phyloP scores from a whole-genome alignment of 352 stramenopile genomes.

The Phytophthora fragariae region DNA sequence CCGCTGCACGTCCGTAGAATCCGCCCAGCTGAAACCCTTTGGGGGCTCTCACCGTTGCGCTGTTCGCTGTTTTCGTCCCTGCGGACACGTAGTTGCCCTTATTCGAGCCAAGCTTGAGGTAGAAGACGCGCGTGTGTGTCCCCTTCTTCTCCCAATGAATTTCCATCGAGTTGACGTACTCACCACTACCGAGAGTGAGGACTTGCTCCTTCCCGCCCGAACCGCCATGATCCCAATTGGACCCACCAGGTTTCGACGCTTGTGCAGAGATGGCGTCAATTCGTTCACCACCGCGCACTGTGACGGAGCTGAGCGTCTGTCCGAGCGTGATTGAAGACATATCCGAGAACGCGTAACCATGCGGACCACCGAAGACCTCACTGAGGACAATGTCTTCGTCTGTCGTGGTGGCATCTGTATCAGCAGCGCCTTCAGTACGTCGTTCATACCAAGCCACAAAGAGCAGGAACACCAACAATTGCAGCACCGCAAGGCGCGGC shows the following conservation, averaged over 20 bases:
- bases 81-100: conserved; percentile 16
- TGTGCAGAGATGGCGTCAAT: conserved; percentile 22
- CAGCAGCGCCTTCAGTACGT: background rate
- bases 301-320: conserved; percentile 30
- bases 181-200: conserved; percentile 12
- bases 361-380: conserved; percentile 17
- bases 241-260: background rate
- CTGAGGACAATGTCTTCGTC: conserved; percentile 31
- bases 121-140: conserved; percentile 17
- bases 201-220: conserved; percentile 10
- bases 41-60: conserved; percentile 13
- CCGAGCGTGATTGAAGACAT: conserved; percentile 23
- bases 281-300: conserved; percentile 17
- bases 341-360: conserved; percentile 34
- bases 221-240: conserved; percentile 31
- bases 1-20: conserved; percentile 31
- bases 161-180: conserved; percentile 37
- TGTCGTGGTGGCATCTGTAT: background rate
- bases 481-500: conserved; percentile 12
- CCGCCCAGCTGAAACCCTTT: conserved; percentile 35
- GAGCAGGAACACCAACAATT: conserved; percentile 4
- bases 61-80: conserved; percentile 24
- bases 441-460: background rate
- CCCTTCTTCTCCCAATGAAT: conserved; percentile 34
- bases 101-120: conserved; percentile 30